phyloP scores from a whole-genome alignment of 345 rosid species.

The Sisymbrium irio region DNA sequence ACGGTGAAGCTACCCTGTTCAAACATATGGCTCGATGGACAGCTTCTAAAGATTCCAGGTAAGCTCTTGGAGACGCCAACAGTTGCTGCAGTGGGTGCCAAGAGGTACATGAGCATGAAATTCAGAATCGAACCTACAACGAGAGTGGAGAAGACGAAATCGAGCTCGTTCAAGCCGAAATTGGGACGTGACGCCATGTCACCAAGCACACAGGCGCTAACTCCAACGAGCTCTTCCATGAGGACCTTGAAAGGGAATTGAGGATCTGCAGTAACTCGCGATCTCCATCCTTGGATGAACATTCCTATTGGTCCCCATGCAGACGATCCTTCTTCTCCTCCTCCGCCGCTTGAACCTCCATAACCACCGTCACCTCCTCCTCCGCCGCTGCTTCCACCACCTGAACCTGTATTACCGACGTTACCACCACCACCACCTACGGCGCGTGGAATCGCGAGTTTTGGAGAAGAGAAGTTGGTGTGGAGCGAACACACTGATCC shows the following conservation, averaged over 20 bases:
- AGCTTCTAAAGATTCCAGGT: slow-evolving; percentile 68
- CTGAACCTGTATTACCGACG: slow-evolving; percentile 29
- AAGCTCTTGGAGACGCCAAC: slow-evolving; percentile 43
- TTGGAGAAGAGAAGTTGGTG: slow-evolving; percentile 16
- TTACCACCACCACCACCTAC: slow-evolving; percentile 35
- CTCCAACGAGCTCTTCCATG: slow-evolving; percentile 93
- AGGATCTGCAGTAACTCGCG: slow-evolving; percentile 87
- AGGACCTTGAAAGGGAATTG: slow-evolving; percentile 92
- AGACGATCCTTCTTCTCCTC: not conserved
- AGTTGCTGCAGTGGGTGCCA: slow-evolving; percentile 65
- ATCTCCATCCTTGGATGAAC: slow-evolving; percentile 79
- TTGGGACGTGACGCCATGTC: slow-evolving; percentile 99
- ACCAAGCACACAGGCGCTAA: slow-evolving; percentile 78
- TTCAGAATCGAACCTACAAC: slow-evolving; percentile 87
- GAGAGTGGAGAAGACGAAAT: slow-evolving; percentile 87
- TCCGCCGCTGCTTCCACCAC: slow-evolving; percentile 28
- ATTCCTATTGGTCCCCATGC: slow-evolving; percentile 60
- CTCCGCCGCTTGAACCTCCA: slow-evolving; percentile 14
- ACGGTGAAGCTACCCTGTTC: slow-evolving; percentile 64
- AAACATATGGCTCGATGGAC: slow-evolving; percentile 89
- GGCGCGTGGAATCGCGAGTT: slow-evolving; percentile 21
- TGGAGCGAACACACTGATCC: slow-evolving; percentile 26
- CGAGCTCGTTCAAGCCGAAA: slow-evolving; percentile 91
- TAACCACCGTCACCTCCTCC: slow-evolving; percentile 15
- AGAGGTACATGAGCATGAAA: slow-evolving; percentile 89